Evolutionary conservation across 2,329 filamentous ascomycete genomes (phyloP), one percentile per base, ranked within the genome.

Genomic region (Sclerotiophoma versabilis): DNA sequence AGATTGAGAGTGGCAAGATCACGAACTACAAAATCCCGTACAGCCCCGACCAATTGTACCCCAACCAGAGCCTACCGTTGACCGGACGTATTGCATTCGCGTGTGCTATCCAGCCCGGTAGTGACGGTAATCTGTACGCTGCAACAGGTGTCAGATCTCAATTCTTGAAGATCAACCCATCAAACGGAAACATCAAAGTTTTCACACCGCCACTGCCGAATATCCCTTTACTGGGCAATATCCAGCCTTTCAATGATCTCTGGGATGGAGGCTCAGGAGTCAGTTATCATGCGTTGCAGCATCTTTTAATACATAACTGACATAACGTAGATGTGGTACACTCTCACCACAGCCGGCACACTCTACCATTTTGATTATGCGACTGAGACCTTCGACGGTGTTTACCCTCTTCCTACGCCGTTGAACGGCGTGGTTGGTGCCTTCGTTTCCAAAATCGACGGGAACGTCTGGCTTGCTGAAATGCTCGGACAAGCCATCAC

Each of bases 401-500:
- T 52, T 4, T 58, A 55, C 15, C 55, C 50, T 30, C 46, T 58
- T 10, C 55, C 55, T 2, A 58, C 46, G 2, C 55, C 55, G 0
- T 30, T 58, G 10, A 58, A 58, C 12, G 55, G 55, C 15, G 50
- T 52, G 1, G 39, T 58, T 14, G 50, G 55, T 42, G 37, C 30
- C 11, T 45, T 58, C 3, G 47, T 52, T 3, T 58, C 55, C 2
- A 52, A 49, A 11, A 58, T 58, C 8, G 50, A 58, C 20, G 50
- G 55, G 27, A 54, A 51, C 11, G 43, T 58, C 22, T 58, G 44
- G 32, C 47, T 58, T 17, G 50, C 55, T 12, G 55, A 58, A 20
- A 54, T 58, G 47, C 17, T 58, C 9, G 51, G 50, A 14, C 51
- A 54, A 37, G 50, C 55, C 1, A 58, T 58, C 26, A 58, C 55